These are phyloP conservation scores for Boechera retrofracta DNA, from an alignment of 345 rosid species.

Conservation along the genomic window DNA sequence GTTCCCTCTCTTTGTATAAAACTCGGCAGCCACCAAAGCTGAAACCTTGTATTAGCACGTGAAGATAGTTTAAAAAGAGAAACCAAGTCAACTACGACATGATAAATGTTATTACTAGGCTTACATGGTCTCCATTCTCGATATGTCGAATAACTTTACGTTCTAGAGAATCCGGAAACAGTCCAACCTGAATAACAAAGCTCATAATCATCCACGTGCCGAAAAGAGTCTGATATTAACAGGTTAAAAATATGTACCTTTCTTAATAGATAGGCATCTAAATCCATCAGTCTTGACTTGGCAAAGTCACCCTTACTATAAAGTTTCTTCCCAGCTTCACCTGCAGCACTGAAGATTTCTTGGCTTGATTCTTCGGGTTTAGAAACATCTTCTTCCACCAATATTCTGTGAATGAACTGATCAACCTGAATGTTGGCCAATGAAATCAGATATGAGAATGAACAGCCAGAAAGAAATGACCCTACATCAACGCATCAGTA, in stretches of 20 bases:
- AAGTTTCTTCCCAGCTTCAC: slow-evolving; percentile 64
- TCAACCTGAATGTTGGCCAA: slow-evolving; percentile 61
- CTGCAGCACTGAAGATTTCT: slow-evolving; percentile 57
- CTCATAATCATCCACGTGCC: slow-evolving; percentile 25
- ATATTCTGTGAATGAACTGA: slow-evolving; percentile 73
- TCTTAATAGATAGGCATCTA: slow-evolving; percentile 66
- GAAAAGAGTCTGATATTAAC: slow-evolving; percentile 1
- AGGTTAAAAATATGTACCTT: slow-evolving; percentile 54
- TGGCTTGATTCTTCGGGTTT: slow-evolving; percentile 46
- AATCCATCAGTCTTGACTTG: slow-evolving; percentile 56
- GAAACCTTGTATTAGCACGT: slow-evolving; percentile 63
- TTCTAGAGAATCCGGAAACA: slow-evolving; percentile 85
- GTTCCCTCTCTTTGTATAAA: slow-evolving; percentile 70
- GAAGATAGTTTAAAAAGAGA: slow-evolving; percentile 29
- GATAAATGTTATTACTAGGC: slow-evolving; percentile 41
- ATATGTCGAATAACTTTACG: slow-evolving; percentile 75
- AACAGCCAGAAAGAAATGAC: slow-evolving; percentile 6
- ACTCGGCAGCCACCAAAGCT: slow-evolving; percentile 90
- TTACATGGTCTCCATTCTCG: slow-evolving; percentile 73
- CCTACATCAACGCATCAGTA: background rate
- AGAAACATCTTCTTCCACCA: slow-evolving; percentile 78
- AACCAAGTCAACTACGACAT: slow-evolving; percentile 13
- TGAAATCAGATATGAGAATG: slow-evolving; percentile 15
- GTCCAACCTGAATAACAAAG: slow-evolving; percentile 63
- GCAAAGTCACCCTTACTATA: slow-evolving; percentile 71